A percentile compares a stretch with the other conserved stretches of the same genome.
Conservation (phyloP, 2,329 filamentous ascomycete genomes). For the Lasiodiplodia gonubiensis region DNA sequence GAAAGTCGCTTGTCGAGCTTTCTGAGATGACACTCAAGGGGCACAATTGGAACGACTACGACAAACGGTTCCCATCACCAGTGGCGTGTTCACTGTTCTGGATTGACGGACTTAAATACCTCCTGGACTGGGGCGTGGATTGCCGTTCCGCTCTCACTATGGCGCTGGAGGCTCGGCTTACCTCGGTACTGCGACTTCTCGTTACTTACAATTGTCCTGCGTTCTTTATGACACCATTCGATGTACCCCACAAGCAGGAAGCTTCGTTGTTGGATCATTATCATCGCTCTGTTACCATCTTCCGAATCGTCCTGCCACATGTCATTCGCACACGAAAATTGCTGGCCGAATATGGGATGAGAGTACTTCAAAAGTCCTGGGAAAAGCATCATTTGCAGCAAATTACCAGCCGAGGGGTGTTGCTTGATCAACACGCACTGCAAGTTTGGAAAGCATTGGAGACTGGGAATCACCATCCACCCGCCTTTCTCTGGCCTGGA, state of each 20-base stretch:
- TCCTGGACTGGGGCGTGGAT: neutral
- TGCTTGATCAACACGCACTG: neutral
- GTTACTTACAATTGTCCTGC: neutral
- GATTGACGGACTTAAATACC: neutral
- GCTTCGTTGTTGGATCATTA: too few species aligned
- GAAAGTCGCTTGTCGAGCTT: neutral
- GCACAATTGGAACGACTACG: neutral
- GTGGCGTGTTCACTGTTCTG: neutral
- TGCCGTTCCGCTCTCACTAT: neutral
- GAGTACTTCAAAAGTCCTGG: neutral
- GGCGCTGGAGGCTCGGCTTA: too few species aligned
- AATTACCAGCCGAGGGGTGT: fast-evolving
- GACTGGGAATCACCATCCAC: neutral
- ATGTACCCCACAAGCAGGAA: too few species aligned
- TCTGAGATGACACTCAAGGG: neutral
- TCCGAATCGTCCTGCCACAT: neutral
- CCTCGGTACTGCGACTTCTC: too few species aligned
- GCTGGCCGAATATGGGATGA: neutral
- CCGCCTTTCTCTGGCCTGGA: neutral
- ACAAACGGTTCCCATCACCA: neutral
- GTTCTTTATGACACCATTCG: neutral
- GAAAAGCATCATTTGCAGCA: neutral
- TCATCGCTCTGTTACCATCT: too few species aligned
- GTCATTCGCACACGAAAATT: neutral
- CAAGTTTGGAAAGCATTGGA: neutral